Evolutionary conservation across 345 rosid species (phyloP).

Genomic region (rapeseed (Brassica napus)): DNA sequence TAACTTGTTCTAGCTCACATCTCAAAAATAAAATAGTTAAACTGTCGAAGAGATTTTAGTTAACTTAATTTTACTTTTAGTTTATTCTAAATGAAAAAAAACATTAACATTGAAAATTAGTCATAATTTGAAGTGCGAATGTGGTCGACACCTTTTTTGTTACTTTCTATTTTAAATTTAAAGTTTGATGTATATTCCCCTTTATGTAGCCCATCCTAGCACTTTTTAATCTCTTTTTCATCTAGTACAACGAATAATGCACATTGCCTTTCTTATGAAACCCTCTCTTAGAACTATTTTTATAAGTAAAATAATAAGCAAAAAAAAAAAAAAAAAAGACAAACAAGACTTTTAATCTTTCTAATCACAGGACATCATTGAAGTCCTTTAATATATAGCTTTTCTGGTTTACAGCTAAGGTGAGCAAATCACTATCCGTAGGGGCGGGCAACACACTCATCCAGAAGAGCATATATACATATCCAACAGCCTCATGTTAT

Average conservation of each 20-base stretch:
- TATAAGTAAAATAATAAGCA: neutral
- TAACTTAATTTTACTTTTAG: neutral
- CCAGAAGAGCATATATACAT: slow-evolving; percentile 25
- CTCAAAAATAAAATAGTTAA: neutral
- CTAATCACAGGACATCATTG: slow-evolving; percentile 29
- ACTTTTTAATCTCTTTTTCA: slow-evolving; percentile 27
- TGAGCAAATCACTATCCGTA: slow-evolving; percentile 34
- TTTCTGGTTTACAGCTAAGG: slow-evolving; percentile 48
- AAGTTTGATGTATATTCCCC: slow-evolving; percentile 28
- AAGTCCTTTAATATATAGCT: neutral
- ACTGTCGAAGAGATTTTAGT: neutral
- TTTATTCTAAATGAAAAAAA: too few species aligned
- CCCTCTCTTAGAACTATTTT: slow-evolving; percentile 16
- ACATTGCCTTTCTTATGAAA: slow-evolving; percentile 16
- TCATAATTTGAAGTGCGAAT: slow-evolving; percentile 2
- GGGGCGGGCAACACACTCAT: slow-evolving; percentile 23
- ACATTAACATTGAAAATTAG: neutral
- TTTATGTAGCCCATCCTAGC: slow-evolving; percentile 33
- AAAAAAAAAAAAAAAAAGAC: neutral
- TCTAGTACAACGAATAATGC: slow-evolving; percentile 38
- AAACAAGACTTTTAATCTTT: neutral
- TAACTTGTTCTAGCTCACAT: neutral
- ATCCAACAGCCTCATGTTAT: neutral
- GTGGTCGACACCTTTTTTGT: slow-evolving; percentile 34
- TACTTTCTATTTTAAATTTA: slow-evolving; percentile 33